Percentiles rank a stretch among this genome's conserved stretches.
phyloP scores from a whole-genome alignment of 2,329 filamentous ascomycete genomes.

The Colletotrichum orbiculare region DNA sequence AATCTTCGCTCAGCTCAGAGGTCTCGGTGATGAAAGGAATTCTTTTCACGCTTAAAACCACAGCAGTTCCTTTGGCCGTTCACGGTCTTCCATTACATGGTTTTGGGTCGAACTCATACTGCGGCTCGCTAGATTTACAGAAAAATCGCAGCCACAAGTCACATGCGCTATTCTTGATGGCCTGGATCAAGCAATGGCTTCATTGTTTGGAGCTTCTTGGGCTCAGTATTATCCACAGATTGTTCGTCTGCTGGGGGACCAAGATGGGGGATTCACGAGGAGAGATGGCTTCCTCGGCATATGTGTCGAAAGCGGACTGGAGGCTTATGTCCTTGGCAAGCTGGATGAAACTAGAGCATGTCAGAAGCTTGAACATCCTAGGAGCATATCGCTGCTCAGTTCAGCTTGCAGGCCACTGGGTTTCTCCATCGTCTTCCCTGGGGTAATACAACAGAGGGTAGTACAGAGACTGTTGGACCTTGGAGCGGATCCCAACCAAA shows the following conservation, averaged over 20 bases:
- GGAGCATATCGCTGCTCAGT: neutral
- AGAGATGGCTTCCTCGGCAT: neutral
- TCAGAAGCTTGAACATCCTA: neutral
- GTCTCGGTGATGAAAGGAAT: neutral
- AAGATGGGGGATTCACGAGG: neutral
- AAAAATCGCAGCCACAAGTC: neutral
- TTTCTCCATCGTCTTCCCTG: neutral
- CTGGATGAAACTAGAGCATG: neutral
- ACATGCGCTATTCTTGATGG: neutral
- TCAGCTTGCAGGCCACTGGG: slow-evolving; percentile 4
- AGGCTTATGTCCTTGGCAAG: neutral
- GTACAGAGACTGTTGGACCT: neutral
- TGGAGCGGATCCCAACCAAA: neutral
- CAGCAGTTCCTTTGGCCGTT: too few species aligned
- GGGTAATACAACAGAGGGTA: neutral
- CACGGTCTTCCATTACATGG: neutral
- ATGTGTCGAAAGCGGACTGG: neutral
- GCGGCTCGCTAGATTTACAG: neutral
- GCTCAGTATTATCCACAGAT: neutral
- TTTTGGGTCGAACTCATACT: neutral
- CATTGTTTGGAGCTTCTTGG: neutral
- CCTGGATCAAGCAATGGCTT: neutral
- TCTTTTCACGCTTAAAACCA: neutral
- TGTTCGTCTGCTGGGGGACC: neutral
- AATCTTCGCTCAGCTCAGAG: neutral